Percentiles rank a stretch among this genome's conserved stretches.
Conservation (phyloP, 2,329 filamentous ascomycete species). For the Hirsutella rhossiliensis region DNA sequence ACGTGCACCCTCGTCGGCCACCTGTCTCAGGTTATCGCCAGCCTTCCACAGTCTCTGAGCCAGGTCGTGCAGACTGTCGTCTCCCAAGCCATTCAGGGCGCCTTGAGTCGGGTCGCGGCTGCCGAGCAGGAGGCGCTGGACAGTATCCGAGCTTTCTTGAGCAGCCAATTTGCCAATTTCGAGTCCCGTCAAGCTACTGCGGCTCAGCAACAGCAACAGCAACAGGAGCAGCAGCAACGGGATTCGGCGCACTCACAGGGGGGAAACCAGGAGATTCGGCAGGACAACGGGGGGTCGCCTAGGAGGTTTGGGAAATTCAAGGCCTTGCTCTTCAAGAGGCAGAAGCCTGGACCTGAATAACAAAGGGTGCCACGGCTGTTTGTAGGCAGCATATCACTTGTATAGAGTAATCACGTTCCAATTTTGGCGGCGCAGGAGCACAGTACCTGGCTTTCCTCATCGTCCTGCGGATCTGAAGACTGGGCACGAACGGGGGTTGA, state of each 20-base stretch:
- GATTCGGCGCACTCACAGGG: background rate
- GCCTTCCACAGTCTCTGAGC: slow-evolving; percentile 7
- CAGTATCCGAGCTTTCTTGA: background rate
- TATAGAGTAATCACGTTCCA: no score
- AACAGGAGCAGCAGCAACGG: background rate
- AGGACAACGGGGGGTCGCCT: background rate
- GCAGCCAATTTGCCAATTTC: slow-evolving; percentile 10
- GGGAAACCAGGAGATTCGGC: background rate
- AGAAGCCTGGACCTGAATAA: background rate
- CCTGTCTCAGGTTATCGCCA: background rate
- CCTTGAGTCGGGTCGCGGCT: background rate
- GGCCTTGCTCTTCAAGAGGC: background rate
- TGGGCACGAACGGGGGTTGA: no score
- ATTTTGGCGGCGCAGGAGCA: no score
- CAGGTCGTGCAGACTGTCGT: slow-evolving; percentile 9
- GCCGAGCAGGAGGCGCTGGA: background rate
- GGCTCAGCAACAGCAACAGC: background rate
- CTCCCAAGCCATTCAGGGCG: slow-evolving; percentile 7
- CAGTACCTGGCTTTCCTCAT: no score
- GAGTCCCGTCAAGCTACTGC: background rate
- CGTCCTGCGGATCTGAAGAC: no score
- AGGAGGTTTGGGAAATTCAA: background rate
- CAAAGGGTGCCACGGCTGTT: background rate
- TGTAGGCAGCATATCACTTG: no score
- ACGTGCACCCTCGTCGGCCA: background rate